Base-by-base conservation (phyloP, 148 eudicot genomes). In the Euryodendron excelsum region DNA sequence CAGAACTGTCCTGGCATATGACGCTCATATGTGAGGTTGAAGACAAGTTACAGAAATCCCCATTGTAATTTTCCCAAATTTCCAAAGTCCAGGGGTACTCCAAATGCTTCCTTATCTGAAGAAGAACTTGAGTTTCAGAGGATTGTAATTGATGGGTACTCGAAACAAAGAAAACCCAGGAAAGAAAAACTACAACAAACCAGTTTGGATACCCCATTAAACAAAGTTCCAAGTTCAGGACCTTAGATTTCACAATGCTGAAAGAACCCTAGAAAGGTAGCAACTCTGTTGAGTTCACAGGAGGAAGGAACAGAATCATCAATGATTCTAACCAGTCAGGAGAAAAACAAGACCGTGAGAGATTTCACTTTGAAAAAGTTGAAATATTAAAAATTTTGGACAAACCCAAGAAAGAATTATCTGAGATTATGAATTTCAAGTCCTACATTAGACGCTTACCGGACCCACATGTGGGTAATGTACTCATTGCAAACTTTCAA, bases 91-190 rank as follows among this genome's bases (percentile, higher is more conserved):
- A 9, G 72, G 94, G 94, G 77, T 86, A 83, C 82, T 90, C 94
- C 74, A 90, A 83, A 69, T 87, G 90, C 80, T 88, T 86, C 81
- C 94, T 82, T 60, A 90, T 56, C 80, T 90, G 94, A 45, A 87
- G 85, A 74, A 90, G 89, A 67, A 81, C 68, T 81, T 89, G 88
- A 15, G 80, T 78, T 80, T 90, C 88, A 71, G 79, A 84, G 79
- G 80, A 68, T 67, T 82, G 88, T 56, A 85, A 36, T 77, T 84
- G 86, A 83, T 85, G 83, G 71, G 91, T 85, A 34, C 67, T 69
- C 30, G 86, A 83, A 41, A 85, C 64, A 50, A 64, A 81, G 76
- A 78, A 79, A 77, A 76, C 74, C 85, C 85, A 85, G 50, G 83
- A 77, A 73, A 86, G 37, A 68, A 78, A 14, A 61, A 83, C 44